phyloP scores from a whole-genome alignment of 2,329 filamentous ascomycete genomes.

The Scedosporium aurantiacum region DNA sequence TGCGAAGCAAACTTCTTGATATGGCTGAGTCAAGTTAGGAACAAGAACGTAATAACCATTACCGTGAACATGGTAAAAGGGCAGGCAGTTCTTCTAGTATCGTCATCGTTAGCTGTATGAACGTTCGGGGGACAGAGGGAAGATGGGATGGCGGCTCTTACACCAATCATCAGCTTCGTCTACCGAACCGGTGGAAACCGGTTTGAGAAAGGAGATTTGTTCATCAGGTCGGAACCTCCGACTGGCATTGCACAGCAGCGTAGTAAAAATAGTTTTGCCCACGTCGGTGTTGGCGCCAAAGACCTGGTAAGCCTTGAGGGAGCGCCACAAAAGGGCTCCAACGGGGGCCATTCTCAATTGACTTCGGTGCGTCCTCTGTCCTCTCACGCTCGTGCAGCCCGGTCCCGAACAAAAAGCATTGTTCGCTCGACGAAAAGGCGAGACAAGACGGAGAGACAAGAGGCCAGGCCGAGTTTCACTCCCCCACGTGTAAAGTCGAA shows the following conservation, averaged over 20 bases:
- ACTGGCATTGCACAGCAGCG: conserved; percentile 56
- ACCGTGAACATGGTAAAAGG: not conserved
- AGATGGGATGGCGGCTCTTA: conserved; percentile 13
- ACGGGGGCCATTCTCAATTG: conserved; percentile 30
- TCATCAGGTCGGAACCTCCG: conserved; percentile 32
- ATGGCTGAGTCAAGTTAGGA: conserved; percentile 36
- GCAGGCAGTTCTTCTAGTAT: too few species aligned
- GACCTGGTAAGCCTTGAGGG: conserved; percentile 59
- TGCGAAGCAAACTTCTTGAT: conserved; percentile 46
- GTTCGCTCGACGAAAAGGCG: not conserved
- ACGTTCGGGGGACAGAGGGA: not conserved
- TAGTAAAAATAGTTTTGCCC: conserved; percentile 73
- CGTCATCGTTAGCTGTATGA: not conserved
- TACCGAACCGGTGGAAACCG: conserved; percentile 64
- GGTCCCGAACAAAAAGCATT: not conserved
- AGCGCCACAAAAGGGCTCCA: conserved; percentile 55
- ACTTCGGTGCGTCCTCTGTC: not conserved
- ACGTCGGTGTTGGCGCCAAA: conserved; percentile 79
- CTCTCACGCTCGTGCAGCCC: not conserved
- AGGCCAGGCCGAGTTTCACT: not conserved
- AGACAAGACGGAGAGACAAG: not conserved
- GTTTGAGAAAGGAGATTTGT: conserved; percentile 60
- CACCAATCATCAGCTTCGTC: conserved; percentile 63
- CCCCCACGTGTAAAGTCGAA: not conserved
- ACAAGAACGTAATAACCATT: not conserved